Conservation (phyloP, 2,329 filamentous ascomycete species). For the Lasiodiplodia hormozganensis region DNA sequence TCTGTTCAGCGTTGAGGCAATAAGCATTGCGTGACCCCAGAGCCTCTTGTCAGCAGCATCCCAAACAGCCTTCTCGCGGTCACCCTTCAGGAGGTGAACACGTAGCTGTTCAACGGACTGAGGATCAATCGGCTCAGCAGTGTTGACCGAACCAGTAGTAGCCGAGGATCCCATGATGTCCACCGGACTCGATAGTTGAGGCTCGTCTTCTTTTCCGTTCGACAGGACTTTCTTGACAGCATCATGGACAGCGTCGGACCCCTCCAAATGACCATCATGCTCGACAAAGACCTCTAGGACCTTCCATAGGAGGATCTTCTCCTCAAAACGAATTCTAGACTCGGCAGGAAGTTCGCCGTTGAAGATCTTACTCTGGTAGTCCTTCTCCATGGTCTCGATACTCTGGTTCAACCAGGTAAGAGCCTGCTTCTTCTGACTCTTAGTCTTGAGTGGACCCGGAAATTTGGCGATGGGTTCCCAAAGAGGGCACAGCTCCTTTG, state of each 20-base stretch:
- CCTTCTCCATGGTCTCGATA: slow-evolving; percentile 74
- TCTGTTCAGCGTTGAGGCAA: slow-evolving; percentile 78
- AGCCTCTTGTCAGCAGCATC: slow-evolving; percentile 88
- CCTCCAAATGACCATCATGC: slow-evolving; percentile 82
- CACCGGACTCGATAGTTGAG: slow-evolving; percentile 37
- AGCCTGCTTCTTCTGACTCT: slow-evolving; percentile 95
- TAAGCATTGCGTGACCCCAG: slow-evolving; percentile 95
- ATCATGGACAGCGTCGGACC: slow-evolving; percentile 72
- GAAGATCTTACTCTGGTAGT: slow-evolving; percentile 53
- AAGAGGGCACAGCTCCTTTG: slow-evolving; percentile 76
- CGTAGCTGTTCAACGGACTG: slow-evolving; percentile 75
- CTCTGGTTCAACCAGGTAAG: slow-evolving; percentile 78
- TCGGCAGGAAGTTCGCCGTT: slow-evolving; percentile 60
- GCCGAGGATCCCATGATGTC: slow-evolving; percentile 35
- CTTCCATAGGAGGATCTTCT: slow-evolving; percentile 87
- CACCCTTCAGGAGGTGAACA: slow-evolving; percentile 75
- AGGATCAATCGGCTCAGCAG: slow-evolving; percentile 72
- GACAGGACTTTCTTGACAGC: slow-evolving; percentile 74
- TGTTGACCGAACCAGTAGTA: slow-evolving; percentile 39
- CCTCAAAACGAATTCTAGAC: slow-evolving; percentile 74
- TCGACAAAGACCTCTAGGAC: slow-evolving; percentile 83
- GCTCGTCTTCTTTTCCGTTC: slow-evolving; percentile 31
- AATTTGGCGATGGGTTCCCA: slow-evolving; percentile 79
- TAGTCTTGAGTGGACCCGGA: slow-evolving; percentile 86
- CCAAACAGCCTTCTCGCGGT: slow-evolving; percentile 93